Evolutionary conservation across 2,329 filamentous ascomycete species (phyloP), one percentile per base, ranked within the genome.

Genomic region (Fusarium nygamai): DNA sequence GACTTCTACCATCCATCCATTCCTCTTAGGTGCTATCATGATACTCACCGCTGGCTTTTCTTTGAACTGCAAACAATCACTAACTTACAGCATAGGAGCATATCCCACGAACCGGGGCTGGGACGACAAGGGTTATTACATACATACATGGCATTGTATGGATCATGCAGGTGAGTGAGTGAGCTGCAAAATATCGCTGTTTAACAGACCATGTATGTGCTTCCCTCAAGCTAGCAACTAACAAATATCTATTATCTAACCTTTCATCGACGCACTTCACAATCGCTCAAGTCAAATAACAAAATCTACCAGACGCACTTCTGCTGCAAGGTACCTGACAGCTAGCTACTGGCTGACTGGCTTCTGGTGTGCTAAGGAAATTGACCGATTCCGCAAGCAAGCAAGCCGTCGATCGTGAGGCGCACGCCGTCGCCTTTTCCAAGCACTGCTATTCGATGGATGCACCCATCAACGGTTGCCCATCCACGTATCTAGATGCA

Each of bases 401-500:
- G 51, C 50, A 60, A 62, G 62, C 59, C 47, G 53, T 72, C 71
- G 56, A 74, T 72, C 67, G 43, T 58, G 58, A 64, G 64, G 60
- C 60, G 63, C 27, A 59, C 62, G 54, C 71, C 54, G 71, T 63
- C 62, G 12, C 54, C 44, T 68, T 71, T 71, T 61, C 64, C 27
- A 43, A 61, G 66, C 54, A 39, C 48, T 71, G 31, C 51, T 66
- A 67, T 64, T 69, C 56, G 61, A 71, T 60, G 36, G 67, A 71
- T 70, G 44, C 72, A 72, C 56, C 62, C 68, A 71, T 74, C 50
- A 64, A 60, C 59, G 39, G 39, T 31, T 51, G 62, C 41, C 47
- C 60, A 61, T 67, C 61, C 62, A 71, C 54, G 27, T 46, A 68
- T 56, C 57, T 58, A 61, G 59, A 63, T 44, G 59, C 62, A 51